Evolutionary conservation across 371 early-diverging fungal species (phyloP).

Genomic region (Blastocladiella emersonii): DNA sequence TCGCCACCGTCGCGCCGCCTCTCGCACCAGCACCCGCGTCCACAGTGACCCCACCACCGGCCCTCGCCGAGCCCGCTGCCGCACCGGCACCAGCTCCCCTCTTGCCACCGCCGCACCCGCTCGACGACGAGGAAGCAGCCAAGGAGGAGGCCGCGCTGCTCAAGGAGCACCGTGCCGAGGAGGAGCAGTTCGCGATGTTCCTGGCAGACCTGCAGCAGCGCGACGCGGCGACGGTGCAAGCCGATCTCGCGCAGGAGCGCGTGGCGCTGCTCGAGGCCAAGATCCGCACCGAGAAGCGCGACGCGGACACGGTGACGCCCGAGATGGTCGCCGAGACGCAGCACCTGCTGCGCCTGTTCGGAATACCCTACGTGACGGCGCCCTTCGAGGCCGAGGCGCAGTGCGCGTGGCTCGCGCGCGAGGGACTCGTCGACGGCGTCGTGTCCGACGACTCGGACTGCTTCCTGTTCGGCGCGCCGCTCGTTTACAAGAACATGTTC

Average conservation of each 20-base stretch:
- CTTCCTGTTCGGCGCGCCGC: constrained; percentile 76
- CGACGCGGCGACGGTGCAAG: constrained; percentile 25
- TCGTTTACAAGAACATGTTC: constrained; percentile 92
- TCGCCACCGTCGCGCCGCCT: neutral
- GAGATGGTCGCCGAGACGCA: constrained; percentile 59
- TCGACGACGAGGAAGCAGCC: neutral
- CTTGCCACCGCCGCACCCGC: too few species aligned
- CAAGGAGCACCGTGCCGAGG: constrained; percentile 19
- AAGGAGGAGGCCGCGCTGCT: neutral
- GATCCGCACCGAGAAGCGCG: constrained; percentile 42
- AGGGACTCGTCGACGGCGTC: constrained; percentile 84
- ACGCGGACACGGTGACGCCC: constrained; percentile 47
- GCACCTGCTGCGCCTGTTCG: constrained; percentile 76
- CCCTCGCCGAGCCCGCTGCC: too few species aligned
- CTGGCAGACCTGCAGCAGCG: constrained; percentile 32
- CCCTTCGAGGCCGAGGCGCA: constrained; percentile 97
- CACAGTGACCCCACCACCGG: too few species aligned
- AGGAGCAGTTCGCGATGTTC: constrained; percentile 37
- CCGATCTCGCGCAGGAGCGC: constrained; percentile 36
- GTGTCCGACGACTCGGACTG: constrained; percentile 98
- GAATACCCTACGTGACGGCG: constrained; percentile 87
- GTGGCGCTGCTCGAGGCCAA: constrained; percentile 37
- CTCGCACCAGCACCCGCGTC: neutral
- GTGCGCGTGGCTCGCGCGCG: constrained; percentile 66
- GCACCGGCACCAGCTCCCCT: too few species aligned